Evolutionary conservation across 192 early-diverging fungal species (phyloP), one percentile per base, ranked within the genome.

Genomic region (Backusella liffmaniae): DNA sequence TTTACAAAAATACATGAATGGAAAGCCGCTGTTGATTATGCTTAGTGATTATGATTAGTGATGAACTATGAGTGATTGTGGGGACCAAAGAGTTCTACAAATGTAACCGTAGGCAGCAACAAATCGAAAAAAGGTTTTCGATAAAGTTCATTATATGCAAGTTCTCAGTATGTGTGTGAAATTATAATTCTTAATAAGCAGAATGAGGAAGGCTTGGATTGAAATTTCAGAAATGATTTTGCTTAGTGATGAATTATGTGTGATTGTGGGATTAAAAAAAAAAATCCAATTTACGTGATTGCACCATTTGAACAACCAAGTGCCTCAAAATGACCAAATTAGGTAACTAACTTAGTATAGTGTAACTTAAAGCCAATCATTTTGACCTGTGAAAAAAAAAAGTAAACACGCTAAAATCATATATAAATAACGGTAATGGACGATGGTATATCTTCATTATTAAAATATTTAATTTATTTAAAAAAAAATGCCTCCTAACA

Each of bases 401-500:
- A 44, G 42, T 16, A 44, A 13, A 18, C 16, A 1, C 16, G 0
- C 5, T 16, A 16, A 49, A 49, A n/a, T 18, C 46, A 49, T 49
- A 49, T 49, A 49, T 49, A 49, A 49, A 49, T 49, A 49, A 49
- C 15, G 16, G 4, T 18, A 18, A 44, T 44, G 42, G n/a, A 18
- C 16, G 1, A 49, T 18, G 4, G 16, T 49, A 49, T 49, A 16
- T 18, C 1, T 18, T 49, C 46, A n/a, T 49, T 18, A 49, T 49
- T 49, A 49, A 49, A 49, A 18, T 13, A 49, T 18, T 32, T n/a
- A 32, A 32, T 16, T 16, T 49, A 44, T 15, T 44, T n/a, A n/a
- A 49, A 49, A 32, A 66, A 66, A 67, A 18, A 67, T 67, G 66
- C 16, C 66, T 67, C 66, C 66, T 8, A 67, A 35, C 30, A 71